Evolutionary conservation across 371 early-diverging fungal species (phyloP), one percentile per base, ranked within the genome.

Genomic region (Mucor lusitanicus): DNA sequence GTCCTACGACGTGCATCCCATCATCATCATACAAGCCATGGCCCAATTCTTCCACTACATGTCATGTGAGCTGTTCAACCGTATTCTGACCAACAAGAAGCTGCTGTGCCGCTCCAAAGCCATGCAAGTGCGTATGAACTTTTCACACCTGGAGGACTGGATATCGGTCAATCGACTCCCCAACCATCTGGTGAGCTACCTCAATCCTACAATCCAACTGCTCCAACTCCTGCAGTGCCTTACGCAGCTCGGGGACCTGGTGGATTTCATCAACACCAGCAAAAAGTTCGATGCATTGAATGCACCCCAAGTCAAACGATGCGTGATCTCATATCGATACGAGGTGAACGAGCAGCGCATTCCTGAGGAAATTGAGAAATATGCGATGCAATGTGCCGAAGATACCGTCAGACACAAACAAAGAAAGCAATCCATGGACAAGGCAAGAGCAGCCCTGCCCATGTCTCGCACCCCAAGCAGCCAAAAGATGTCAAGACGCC

Each of bases 91-190:
- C 13, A 88, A 84, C 65, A 87, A 90, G 58, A 89, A 90, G 54
- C 84, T 88, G 32, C 85, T 93, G 63, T 89, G 90, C 62, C 87
- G 96, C 8, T 86, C 91, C n/a, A 88, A 88, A 60, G 96, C 96
- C 1, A 82, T 93, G 71, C 94, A 91, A 72, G 85, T 95, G 17
- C 90, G 92, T 46, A 86, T 94, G 83, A 97, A 96, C 70, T 67
- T 96, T n/a, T 87, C 91, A 1, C 79, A 80, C 23, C 44, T 96
- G 21, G 92, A 91, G 71, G 95, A 95, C 54, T 96, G 96, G 96
- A 80, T 94, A 35, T 85, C 92, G 28, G 77, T 75, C 25, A 83
- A 88, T 33, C 77, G 72, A n/a, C 64, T 79, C 5, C 88, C 89
- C 0, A 68, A 82, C 2, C 77, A 78, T 11, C 61, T 88, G 6